phyloP scores from a whole-genome alignment of 2,329 filamentous ascomycete genomes.

The Xylariales sp. region DNA sequence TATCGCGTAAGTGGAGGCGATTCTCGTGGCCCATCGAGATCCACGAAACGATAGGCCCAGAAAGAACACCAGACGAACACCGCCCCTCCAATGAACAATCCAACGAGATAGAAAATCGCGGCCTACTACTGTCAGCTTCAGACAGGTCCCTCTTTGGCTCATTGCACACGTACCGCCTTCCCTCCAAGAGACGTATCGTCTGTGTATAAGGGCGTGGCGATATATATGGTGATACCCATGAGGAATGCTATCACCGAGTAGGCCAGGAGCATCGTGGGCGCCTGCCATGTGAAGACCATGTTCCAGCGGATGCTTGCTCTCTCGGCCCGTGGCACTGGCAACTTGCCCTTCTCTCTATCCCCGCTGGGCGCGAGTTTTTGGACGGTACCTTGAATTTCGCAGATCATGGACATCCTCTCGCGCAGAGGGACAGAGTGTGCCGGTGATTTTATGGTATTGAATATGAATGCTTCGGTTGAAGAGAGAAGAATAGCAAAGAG shows the following conservation, averaged over 20 bases:
- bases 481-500: slow-evolving; percentile 47
- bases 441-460: slow-evolving; percentile 39
- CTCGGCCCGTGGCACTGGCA: slow-evolving; percentile 28
- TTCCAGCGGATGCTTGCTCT: slow-evolving; percentile 45
- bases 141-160: too few relatives aligned
- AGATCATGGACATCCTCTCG: slow-evolving; percentile 39
- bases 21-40: slow-evolving; percentile 9
- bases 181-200: slow-evolving; percentile 33
- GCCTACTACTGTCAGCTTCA: slow-evolving; percentile 29
- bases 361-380: not conserved
- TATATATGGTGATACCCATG: slow-evolving; percentile 41
- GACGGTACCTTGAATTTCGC: slow-evolving; percentile 23
- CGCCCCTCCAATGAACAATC: slow-evolving; percentile 36
- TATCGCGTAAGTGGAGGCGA: not conserved
- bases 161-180: slow-evolving; percentile 37
- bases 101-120: slow-evolving; percentile 40
- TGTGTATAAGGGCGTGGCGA: slow-evolving; percentile 43
- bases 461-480: slow-evolving; percentile 46
- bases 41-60: slow-evolving; percentile 46
- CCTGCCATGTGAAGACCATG: slow-evolving; percentile 49
- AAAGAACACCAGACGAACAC: slow-evolving; percentile 47
- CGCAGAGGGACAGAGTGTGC: not conserved
- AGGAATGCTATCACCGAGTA: slow-evolving; percentile 45
- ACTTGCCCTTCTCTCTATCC: slow-evolving; percentile 25
- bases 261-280: slow-evolving; percentile 47